These are phyloP conservation scores for Pseudomicrostroma phylloplanum DNA, from an alignment of 1,284 basidiomycete genomes.

Conservation along the genomic window DNA sequence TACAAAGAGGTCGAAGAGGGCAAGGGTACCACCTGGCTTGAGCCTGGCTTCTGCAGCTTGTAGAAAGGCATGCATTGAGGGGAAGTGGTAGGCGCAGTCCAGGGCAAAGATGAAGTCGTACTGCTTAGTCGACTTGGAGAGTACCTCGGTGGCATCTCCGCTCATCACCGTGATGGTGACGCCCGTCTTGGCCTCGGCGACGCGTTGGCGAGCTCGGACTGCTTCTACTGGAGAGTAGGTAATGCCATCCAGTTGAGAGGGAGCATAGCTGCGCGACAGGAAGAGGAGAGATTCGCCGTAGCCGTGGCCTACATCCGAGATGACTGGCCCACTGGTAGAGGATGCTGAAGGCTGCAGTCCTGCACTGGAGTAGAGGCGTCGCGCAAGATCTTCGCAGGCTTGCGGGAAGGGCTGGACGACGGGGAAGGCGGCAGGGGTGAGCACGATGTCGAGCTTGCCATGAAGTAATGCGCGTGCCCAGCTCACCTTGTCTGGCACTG, in stretches of 20 bases:
- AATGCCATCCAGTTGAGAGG: slow-evolving; percentile 36
- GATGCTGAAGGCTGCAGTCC: too few relatives aligned
- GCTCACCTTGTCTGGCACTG: too few relatives aligned
- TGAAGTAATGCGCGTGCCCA: too few relatives aligned
- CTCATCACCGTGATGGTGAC: slow-evolving; percentile 24
- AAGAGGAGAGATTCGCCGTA: slow-evolving; percentile 43
- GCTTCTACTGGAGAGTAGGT: slow-evolving; percentile 36
- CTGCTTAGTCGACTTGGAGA: slow-evolving; percentile 17
- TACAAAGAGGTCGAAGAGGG: slow-evolving; percentile 36
- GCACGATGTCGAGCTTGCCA: background rate
- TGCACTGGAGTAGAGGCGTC: slow-evolving; percentile 17
- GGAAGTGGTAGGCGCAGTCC: slow-evolving; percentile 49
- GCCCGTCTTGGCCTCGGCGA: background rate
- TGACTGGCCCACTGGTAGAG: slow-evolving; percentile 12
- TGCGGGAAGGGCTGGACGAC: background rate
- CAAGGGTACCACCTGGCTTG: slow-evolving; percentile 31
- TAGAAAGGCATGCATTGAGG: slow-evolving; percentile 25
- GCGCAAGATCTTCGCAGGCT: slow-evolving; percentile 26
- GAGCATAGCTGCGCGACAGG: slow-evolving; percentile 18
- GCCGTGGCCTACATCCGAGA: slow-evolving; percentile 46
- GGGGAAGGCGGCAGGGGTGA: background rate
- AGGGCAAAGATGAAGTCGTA: slow-evolving; percentile 45
- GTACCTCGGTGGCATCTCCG: slow-evolving; percentile 20
- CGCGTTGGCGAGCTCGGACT: slow-evolving; percentile 18
- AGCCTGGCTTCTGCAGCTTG: slow-evolving; percentile 21